phyloP scores from a whole-genome alignment of 2,329 filamentous ascomycete genomes.

The Aspergillus tamarii region DNA sequence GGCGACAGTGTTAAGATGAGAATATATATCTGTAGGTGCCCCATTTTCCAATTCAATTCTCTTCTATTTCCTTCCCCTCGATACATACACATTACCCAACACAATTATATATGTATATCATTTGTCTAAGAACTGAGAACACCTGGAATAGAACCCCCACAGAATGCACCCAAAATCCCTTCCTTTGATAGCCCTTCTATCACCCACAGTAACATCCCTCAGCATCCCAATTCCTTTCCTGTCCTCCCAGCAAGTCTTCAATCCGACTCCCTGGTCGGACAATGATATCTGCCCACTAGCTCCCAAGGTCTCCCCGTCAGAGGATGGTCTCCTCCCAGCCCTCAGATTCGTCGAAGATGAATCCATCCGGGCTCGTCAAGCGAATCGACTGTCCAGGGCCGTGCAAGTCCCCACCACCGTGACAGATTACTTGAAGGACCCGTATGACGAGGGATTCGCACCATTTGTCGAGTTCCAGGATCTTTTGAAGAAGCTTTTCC shows the following conservation, averaged over 20 bases:
- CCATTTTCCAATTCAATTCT: not conserved
- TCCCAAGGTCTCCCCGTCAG: slow-evolving; percentile 27
- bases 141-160: not conserved
- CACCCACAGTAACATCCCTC: not conserved
- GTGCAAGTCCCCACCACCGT: slow-evolving; percentile 58
- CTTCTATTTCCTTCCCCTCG: not conserved
- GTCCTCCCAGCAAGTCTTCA: slow-evolving; percentile 25
- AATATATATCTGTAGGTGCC: not conserved
- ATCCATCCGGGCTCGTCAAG: slow-evolving; percentile 42
- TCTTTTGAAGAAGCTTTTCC: slow-evolving; percentile 56
- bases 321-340: slow-evolving; percentile 34
- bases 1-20: not conserved
- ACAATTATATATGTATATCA: no score
- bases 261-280: not conserved
- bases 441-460: slow-evolving; percentile 63
- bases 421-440: slow-evolving; percentile 42
- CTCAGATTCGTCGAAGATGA: slow-evolving; percentile 33
- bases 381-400: slow-evolving; percentile 57
- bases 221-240: slow-evolving; percentile 8
- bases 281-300: slow-evolving; percentile 35
- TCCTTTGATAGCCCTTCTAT: not conserved
- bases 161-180: not conserved
- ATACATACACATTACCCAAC: not conserved
- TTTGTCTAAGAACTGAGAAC: no score
- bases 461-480: slow-evolving; percentile 59